These are phyloP conservation scores for Lobulomyces angularis DNA, from an alignment of 192 early-diverging fungal genomes.

Conservation along the genomic window DNA sequence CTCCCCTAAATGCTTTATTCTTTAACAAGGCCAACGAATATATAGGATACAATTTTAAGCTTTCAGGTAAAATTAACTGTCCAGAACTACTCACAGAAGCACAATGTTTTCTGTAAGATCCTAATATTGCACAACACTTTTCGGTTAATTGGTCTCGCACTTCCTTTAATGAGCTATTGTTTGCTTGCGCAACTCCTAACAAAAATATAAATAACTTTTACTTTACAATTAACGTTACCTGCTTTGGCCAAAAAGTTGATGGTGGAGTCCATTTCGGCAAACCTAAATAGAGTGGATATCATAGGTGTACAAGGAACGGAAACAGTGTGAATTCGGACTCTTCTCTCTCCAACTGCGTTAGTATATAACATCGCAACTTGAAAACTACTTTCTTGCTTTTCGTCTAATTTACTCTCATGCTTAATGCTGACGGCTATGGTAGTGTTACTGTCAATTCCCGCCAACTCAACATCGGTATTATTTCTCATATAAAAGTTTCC, in stretches of 20 bases:
- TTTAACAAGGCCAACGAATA: constrained; percentile 77
- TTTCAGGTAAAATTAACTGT: constrained; percentile 89
- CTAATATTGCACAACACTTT: constrained; percentile 75
- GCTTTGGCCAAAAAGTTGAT: constrained; percentile 75
- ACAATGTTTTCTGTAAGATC: constrained; percentile 84
- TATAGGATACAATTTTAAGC: constrained; percentile 85
- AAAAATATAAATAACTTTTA: not conserved
- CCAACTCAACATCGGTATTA: constrained; percentile 82
- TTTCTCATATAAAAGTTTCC: constrained; percentile 93
- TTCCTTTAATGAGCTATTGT: constrained; percentile 52
- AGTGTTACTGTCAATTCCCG: constrained; percentile 73
- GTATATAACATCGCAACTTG: constrained; percentile 94
- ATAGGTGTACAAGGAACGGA: constrained; percentile 59
- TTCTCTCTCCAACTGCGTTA: constrained; percentile 68
- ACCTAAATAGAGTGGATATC: constrained; percentile 73
- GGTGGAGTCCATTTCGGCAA: constrained; percentile 83
- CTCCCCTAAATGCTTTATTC: constrained; percentile 63
- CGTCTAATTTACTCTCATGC: constrained; percentile 82
- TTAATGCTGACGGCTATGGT: constrained; percentile 69
- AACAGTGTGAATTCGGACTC: constrained; percentile 86
- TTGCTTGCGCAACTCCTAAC: constrained; percentile 56
- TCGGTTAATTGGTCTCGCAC: constrained; percentile 76
- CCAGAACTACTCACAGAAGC: constrained; percentile 77
- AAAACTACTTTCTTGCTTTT: constrained; percentile 64
- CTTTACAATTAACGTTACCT: constrained; percentile 23